phyloP scores from a whole-genome alignment of 2,329 filamentous ascomycete species.

The Clonostachys byssicola region DNA sequence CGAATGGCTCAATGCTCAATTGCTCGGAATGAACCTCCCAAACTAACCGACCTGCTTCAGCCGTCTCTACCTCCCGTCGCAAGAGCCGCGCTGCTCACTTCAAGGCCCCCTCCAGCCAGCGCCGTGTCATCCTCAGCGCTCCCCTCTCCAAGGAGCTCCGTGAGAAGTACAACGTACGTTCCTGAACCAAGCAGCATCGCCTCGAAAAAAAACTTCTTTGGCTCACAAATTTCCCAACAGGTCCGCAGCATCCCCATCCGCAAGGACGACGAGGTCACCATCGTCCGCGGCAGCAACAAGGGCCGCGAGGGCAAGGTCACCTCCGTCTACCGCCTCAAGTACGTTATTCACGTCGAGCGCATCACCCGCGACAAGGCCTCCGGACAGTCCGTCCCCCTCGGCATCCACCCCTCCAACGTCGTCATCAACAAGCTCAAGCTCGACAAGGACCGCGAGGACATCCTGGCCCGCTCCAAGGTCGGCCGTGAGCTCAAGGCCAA shows the following conservation, averaged over 20 bases:
- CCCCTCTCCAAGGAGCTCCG: conserved; percentile 94
- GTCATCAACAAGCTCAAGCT: conserved; percentile 99
- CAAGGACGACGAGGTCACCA: conserved; percentile 93
- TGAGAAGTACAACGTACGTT: conserved; percentile 95
- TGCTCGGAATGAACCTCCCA: no score
- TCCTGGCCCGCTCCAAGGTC: conserved; percentile 78
- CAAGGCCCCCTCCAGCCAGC: conserved; percentile 87
- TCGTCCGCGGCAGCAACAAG: conserved; percentile 93
- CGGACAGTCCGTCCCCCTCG: conserved; percentile 91
- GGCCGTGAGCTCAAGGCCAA: conserved; percentile 75
- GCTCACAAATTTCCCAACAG: conserved; percentile 34
- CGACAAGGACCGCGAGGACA: conserved; percentile 89
- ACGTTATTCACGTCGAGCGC: conserved; percentile 94
- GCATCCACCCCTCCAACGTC: conserved; percentile 94
- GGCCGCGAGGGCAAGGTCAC: conserved; percentile 98
- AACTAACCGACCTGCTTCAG: conserved; percentile 25
- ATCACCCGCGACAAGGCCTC: conserved; percentile 96
- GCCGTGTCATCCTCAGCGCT: conserved; percentile 96
- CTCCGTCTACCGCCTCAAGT: conserved; percentile 97
- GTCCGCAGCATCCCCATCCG: conserved; percentile 95
- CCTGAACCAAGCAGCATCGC: neutral
- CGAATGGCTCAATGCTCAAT: no score
- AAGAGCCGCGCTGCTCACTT: conserved; percentile 99
- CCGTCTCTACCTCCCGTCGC: conserved; percentile 75
- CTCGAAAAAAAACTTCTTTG: neutral